Percentiles rank a stretch among this genome's conserved stretches.
phyloP scores from a whole-genome alignment of 257 asterid genomes.

The Penstemon newberryi region DNA sequence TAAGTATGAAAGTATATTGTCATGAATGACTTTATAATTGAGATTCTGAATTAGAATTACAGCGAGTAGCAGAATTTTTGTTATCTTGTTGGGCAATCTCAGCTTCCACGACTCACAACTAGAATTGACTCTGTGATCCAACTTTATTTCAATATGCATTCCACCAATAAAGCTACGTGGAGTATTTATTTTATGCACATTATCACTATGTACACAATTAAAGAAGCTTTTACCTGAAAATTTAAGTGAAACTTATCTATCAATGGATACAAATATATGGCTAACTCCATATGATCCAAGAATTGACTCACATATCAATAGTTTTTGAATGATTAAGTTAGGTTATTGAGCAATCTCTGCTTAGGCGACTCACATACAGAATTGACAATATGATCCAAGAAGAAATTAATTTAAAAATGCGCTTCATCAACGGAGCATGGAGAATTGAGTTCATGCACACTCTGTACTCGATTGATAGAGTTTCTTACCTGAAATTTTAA shows the following conservation, averaged over 20 bases:
- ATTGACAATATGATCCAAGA: slow-evolving; percentile 8
- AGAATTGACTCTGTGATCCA: neutral
- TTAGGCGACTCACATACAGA: neutral
- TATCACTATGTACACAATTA: too few relatives aligned
- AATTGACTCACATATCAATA: too few relatives aligned
- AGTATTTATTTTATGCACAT: too few relatives aligned
- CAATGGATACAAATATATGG: too few relatives aligned
- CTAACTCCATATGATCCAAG: too few relatives aligned
- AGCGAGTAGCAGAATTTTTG: neutral
- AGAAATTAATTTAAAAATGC: slow-evolving; percentile 5
- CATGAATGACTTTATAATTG: slow-evolving; percentile 12
- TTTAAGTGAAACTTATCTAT: too few relatives aligned
- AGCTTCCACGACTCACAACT: neutral
- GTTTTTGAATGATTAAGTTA: too few relatives aligned
- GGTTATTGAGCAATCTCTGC: too few relatives aligned
- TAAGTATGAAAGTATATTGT: slow-evolving; percentile 25
- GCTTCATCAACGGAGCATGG: neutral
- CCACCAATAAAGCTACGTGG: neutral
- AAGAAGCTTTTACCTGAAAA: too few relatives aligned
- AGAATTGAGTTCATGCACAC: too few relatives aligned
- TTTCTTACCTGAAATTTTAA: slow-evolving; percentile 70
- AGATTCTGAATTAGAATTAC: neutral
- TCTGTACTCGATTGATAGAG: neutral
- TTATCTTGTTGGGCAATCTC: neutral
- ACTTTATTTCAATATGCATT: neutral